phyloP scores from a whole-genome alignment of 177 flowering plant species.

The Vitis hybrid region DNA sequence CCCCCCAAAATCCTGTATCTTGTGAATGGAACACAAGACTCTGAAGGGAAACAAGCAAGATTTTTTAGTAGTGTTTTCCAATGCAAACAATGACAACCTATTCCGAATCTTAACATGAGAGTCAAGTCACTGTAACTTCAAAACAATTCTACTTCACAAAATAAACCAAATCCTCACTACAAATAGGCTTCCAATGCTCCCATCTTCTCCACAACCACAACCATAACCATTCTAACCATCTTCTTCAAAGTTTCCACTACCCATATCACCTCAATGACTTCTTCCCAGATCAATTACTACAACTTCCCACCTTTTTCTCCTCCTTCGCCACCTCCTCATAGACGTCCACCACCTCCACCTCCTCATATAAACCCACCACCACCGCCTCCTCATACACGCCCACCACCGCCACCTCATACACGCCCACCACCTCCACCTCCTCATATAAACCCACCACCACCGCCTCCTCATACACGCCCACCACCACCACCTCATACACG shows the following conservation, averaged over 20 bases:
- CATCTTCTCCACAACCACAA: constrained; percentile 4
- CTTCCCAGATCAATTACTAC: constrained; percentile 15
- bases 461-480: constrained; percentile 9
- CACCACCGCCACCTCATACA: constrained; percentile 1
- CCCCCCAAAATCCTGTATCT: too few relatives aligned
- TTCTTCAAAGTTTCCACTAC: background rate
- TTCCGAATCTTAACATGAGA: constrained; percentile 38
- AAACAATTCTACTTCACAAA: constrained; percentile 2
- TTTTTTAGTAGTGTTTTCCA: constrained; percentile 42
- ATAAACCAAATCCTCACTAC: constrained; percentile 17
- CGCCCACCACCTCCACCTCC: constrained; percentile 17
- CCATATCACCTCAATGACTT: constrained; percentile 8
- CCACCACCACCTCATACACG: constrained; percentile 12
- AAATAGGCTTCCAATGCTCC: constrained; percentile 23
- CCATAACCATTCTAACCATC: background rate
- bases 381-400: background rate
- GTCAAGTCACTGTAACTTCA: constrained; percentile 33
- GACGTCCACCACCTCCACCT: constrained; percentile 12
- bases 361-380: background rate
- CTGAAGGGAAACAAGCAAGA: background rate
- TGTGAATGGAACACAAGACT: too few relatives aligned
- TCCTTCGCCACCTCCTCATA: constrained; percentile 11
- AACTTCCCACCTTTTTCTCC: constrained; percentile 19
- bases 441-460: constrained; percentile 4
- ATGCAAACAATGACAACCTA: constrained; percentile 32